Evolutionary conservation across 2,329 filamentous ascomycete species (phyloP).

Genomic region (Dothideomycetes sp.): DNA sequence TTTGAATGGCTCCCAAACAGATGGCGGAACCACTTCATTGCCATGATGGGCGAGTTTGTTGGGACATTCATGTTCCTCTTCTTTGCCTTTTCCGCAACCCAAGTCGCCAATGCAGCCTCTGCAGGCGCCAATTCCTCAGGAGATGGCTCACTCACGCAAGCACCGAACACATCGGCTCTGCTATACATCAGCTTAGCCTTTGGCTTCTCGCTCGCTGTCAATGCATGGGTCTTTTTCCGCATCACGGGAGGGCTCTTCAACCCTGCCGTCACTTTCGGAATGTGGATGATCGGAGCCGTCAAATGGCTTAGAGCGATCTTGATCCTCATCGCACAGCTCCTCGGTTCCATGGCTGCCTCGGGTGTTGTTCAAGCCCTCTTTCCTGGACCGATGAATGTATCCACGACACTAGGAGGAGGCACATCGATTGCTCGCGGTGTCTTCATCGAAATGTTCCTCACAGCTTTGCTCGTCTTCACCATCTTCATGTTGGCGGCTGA

Average conservation of each 20-base stretch:
- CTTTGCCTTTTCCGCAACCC: constrained; percentile 28
- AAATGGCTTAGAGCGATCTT: constrained; percentile 31
- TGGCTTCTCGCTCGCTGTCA: constrained; percentile 32
- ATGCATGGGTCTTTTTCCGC: constrained; percentile 34
- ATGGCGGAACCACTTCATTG: constrained; percentile 28
- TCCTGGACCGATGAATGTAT: constrained; percentile 33
- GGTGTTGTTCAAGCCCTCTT: constrained; percentile 33
- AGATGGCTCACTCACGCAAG: constrained; percentile 15
- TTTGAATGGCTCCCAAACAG: constrained; percentile 33
- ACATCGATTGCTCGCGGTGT: constrained; percentile 34
- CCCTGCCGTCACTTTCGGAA: constrained; percentile 32
- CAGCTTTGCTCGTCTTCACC: constrained; percentile 37
- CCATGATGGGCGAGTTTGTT: constrained; percentile 32
- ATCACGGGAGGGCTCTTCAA: constrained; percentile 29
- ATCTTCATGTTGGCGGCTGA: constrained; percentile 35
- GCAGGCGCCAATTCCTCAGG: constrained; percentile 11
- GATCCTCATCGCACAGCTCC: constrained; percentile 33
- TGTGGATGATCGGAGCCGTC: constrained; percentile 37
- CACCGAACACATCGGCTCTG: constrained; percentile 23
- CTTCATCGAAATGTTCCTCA: constrained; percentile 41
- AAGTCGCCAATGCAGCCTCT: constrained; percentile 27
- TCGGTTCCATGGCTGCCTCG: constrained; percentile 34
- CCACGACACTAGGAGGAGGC: constrained; percentile 29
- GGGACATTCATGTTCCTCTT: constrained; percentile 36
- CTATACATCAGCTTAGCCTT: constrained; percentile 30